Conservation (phyloP, 148 eudicot genomes). For the Oxyria digyna region DNA sequence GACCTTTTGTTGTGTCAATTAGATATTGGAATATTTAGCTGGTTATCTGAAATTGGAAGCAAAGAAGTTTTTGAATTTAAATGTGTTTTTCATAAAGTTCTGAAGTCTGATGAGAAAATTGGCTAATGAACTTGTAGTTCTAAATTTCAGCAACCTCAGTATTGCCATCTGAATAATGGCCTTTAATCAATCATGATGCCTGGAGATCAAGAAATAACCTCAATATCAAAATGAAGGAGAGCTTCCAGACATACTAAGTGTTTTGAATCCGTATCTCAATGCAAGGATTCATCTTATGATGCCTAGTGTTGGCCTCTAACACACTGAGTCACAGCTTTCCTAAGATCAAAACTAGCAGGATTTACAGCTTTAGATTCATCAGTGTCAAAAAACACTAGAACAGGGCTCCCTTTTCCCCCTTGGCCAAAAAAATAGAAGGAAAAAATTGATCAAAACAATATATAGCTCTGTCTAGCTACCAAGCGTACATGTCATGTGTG, state of each 20-base stretch:
- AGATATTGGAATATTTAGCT: background rate
- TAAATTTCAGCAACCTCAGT: no score
- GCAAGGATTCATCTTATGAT: background rate
- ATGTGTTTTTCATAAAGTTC: no score
- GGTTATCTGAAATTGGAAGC: no score
- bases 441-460: background rate
- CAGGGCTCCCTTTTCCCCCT: background rate
- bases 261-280: background rate
- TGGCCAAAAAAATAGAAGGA: background rate
- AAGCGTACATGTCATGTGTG: background rate
- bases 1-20: background rate
- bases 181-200: no score
- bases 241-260: background rate
- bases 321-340: background rate
- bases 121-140: no score
- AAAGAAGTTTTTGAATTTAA: no score
- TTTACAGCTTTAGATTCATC: constrained; percentile 5
- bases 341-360: constrained; percentile 2
- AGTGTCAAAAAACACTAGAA: constrained; percentile 4
- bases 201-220: no score
- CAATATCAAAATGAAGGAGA: background rate
- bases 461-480: constrained; percentile 4
- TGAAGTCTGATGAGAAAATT: no score
- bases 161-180: no score
- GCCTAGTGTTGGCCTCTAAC: background rate